Percentiles rank a stretch among this genome's conserved stretches.
Conservation (phyloP, 352 stramenopile species). For the Pythium coloratum region DNA sequence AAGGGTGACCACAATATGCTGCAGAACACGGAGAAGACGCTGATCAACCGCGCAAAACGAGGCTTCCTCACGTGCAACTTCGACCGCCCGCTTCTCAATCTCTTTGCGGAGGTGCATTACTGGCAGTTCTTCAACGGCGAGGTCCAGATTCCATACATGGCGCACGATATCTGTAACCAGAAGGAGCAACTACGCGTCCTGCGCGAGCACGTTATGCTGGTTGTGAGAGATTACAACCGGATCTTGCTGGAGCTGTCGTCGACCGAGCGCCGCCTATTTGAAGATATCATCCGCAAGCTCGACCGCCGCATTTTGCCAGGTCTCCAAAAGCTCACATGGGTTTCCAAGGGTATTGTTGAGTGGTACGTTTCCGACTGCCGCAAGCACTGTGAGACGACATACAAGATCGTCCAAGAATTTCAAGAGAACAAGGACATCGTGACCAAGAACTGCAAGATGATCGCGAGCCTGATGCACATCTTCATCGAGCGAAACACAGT, state of each 20-base stretch:
- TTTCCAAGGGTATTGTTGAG: slow-evolving; percentile 90
- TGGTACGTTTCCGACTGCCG: slow-evolving; percentile 92
- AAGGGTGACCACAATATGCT: slow-evolving; percentile 59
- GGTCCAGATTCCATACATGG: slow-evolving; percentile 94
- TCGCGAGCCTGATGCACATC: slow-evolving; percentile 87
- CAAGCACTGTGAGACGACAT: slow-evolving; percentile 87
- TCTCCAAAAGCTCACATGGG: slow-evolving; percentile 93
- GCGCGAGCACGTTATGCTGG: slow-evolving; percentile 93
- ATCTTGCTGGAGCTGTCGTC: slow-evolving; percentile 91
- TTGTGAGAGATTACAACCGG: slow-evolving; percentile 95
- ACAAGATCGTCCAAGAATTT: slow-evolving; percentile 89
- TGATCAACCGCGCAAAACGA: slow-evolving; percentile 79
- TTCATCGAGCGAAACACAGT: slow-evolving; percentile 93
- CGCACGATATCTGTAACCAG: slow-evolving; percentile 95
- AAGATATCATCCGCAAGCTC: slow-evolving; percentile 94
- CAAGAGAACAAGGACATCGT: slow-evolving; percentile 90
- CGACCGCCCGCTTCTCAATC: slow-evolving; percentile 88
- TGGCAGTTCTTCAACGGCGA: slow-evolving; percentile 93
- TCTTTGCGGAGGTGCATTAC: slow-evolving; percentile 93
- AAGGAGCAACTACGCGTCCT: slow-evolving; percentile 90
- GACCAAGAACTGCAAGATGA: slow-evolving; percentile 88
- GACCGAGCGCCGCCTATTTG: slow-evolving; percentile 91
- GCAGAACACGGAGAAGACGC: slow-evolving; percentile 78
- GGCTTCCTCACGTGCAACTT: slow-evolving; percentile 95
- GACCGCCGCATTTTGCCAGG: slow-evolving; percentile 92